Base-by-base conservation (phyloP, 768 basidiomycete genomes). In the Boletus pseudo-olivaceus region DNA sequence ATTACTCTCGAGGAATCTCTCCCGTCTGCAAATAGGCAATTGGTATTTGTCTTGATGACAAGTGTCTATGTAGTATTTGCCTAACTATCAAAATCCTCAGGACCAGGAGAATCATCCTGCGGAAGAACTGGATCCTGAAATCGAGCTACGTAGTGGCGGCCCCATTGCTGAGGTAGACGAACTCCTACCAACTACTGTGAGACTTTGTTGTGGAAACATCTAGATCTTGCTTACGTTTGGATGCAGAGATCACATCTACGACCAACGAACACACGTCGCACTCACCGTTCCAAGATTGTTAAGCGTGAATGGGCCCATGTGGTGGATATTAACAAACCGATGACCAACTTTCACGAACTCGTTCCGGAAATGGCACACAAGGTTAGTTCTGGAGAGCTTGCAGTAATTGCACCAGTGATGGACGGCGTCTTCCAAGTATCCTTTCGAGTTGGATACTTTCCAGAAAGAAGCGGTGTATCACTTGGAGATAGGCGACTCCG, bases 401-500 rank as follows among this genome's bases (percentile, higher is more conserved):
- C 12, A 44, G 27, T 38, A 4, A 37, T 45, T 26, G 17, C n/a
- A 20, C 11, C 30, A 42, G 29, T 61, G 47, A 66, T 35, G 29
- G 41, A 51, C 26, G 40, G 50, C 35, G 33, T 44, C 39, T n/a
- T 27, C 4, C n/a, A 47, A 93, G 94, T 99, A 98, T 73, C 95
- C 97, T n/a, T 99, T 99, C 72, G 93, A 97, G 67, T 80, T 99
- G 30, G 97, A 99, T 70, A 95, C 88, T 0, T 99, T 98, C 75
- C 97, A 99, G 71, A 98, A 98, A 69, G 93, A 98, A 68, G 97
- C 97, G 1, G 92, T 98, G 7, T 97, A 97, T 71, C 94, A 97
- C 71, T 79, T 99, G 17, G 97, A 99, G 70, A 84, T 90, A 78
- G 97, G 95, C 9, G 92, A 99, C 61, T 96, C 93, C 12, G 96